These are phyloP conservation scores for Sclerotinia borealis DNA, from an alignment of 2,329 filamentous ascomycete genomes.

Conservation along the genomic window DNA sequence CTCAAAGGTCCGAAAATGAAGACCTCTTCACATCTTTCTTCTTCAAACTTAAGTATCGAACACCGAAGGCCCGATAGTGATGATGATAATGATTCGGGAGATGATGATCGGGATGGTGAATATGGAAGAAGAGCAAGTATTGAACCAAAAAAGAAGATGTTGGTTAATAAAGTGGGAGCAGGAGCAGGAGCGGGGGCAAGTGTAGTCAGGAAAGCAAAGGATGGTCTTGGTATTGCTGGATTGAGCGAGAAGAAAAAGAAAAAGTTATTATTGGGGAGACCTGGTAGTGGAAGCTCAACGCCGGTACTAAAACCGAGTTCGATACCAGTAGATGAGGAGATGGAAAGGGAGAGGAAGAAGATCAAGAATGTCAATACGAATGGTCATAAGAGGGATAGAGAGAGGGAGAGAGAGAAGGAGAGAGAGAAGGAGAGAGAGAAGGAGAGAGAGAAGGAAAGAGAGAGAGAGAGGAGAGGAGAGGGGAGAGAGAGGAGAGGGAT, in stretches of 20 bases:
- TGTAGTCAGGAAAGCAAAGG: conserved; percentile 15
- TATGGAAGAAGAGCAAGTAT: conserved; percentile 22
- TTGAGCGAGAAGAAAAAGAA: conserved; percentile 14
- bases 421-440: background rate
- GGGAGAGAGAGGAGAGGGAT: background rate
- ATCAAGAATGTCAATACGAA: conserved; percentile 7
- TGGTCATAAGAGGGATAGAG: background rate
- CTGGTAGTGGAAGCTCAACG: conserved; percentile 7
- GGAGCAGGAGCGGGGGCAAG: background rate
- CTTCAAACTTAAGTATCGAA: conserved; percentile 26
- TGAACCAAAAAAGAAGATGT: conserved; percentile 26
- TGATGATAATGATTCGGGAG: conserved; percentile 23
- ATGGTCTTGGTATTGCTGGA: background rate
- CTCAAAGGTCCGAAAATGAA: conserved; percentile 28
- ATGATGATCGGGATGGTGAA: conserved; percentile 28
- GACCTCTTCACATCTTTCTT: conserved; percentile 17
- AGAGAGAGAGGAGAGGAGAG: background rate
- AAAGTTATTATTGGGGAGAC: conserved; percentile 16
- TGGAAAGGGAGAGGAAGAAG: background rate
- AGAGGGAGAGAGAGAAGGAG: background rate
- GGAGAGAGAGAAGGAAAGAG: background rate
- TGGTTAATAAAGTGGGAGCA: conserved; percentile 14
- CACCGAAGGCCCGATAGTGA: conserved; percentile 21
- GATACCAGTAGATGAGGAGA: conserved; percentile 7
- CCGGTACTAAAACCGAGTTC: conserved; percentile 10